Percentiles rank a stretch among this genome's conserved stretches.
Conservation (phyloP, 257 asterid species). For the Sherardia arvensis region DNA sequence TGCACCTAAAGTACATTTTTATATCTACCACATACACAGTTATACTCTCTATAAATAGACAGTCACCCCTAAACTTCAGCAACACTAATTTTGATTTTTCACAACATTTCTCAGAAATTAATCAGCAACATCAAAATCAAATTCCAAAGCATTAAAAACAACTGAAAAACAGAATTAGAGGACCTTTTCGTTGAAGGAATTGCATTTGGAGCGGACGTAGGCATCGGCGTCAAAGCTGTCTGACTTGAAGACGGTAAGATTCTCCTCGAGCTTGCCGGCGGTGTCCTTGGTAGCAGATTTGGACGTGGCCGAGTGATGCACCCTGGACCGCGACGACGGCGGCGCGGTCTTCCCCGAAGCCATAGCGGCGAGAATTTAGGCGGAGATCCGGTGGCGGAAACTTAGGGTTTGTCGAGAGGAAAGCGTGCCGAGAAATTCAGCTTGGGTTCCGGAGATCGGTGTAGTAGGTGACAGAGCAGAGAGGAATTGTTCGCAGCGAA, state of each 20-base stretch:
- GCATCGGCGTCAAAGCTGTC: conserved; percentile 87
- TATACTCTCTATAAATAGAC: background rate
- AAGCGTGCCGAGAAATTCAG: background rate
- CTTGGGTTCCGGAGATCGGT: background rate
- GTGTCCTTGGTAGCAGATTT: conserved; percentile 54
- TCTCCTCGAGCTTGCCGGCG: conserved; percentile 74
- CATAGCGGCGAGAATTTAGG: conserved; percentile 22
- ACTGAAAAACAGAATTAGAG: background rate
- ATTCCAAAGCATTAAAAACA: background rate
- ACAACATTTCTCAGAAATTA: background rate
- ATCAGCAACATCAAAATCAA: background rate
- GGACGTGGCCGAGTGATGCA: conserved; percentile 34
- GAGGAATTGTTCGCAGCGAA: background rate
- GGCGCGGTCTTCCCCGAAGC: conserved; percentile 65
- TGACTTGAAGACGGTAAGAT: conserved; percentile 88
- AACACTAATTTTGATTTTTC: background rate
- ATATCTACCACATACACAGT: background rate
- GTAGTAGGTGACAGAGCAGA: background rate
- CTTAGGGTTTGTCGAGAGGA: conserved; percentile 1
- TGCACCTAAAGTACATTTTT: background rate
- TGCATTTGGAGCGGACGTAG: conserved; percentile 84
- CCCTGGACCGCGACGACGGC: conserved; percentile 77
- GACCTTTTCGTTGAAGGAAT: conserved; percentile 83
- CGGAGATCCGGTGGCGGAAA: conserved; percentile 6
- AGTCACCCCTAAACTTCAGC: background rate